phyloP scores from a whole-genome alignment of 208 protist genomes.

The Wallacemonas collosoma region DNA sequence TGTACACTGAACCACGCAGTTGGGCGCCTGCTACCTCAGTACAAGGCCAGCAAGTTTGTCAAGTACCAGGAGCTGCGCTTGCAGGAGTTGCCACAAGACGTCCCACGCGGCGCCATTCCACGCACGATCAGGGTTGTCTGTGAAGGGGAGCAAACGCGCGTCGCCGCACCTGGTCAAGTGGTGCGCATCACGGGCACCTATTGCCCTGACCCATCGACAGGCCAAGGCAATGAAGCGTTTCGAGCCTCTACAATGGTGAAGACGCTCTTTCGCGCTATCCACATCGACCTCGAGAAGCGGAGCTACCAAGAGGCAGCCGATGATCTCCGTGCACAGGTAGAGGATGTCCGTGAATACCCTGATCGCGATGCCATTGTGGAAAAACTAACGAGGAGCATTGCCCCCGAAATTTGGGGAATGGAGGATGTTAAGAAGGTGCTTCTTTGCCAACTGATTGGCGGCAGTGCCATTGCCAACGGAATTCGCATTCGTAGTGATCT shows the following conservation, averaged over 20 bases:
- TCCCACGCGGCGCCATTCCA: conserved; percentile 86
- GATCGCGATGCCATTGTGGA: conserved; percentile 94
- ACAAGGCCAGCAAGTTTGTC: conserved; percentile 87
- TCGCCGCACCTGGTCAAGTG: conserved; percentile 80
- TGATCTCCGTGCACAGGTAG: conserved; percentile 66
- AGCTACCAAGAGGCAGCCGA: conserved; percentile 84
- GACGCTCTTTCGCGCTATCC: conserved; percentile 74
- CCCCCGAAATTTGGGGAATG: conserved; percentile 98
- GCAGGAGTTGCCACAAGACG: conserved; percentile 88
- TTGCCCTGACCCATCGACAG: conserved; percentile 81
- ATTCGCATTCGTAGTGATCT: conserved; percentile 97
- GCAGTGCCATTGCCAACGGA: conserved; percentile 96
- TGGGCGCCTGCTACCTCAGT: conserved; percentile 79
- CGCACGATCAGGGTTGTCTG: conserved; percentile 85
- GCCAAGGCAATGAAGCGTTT: conserved; percentile 83
- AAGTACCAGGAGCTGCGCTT: conserved; percentile 89
- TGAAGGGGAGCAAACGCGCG: conserved; percentile 82
- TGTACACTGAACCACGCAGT: conserved; percentile 86
- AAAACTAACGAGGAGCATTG: conserved; percentile 95
- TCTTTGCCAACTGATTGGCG: conserved; percentile 98
- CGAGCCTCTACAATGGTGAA: conserved; percentile 87
- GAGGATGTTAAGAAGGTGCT: conserved; percentile 99
- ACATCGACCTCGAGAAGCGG: conserved; percentile 83
- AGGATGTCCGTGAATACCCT: conserved; percentile 73
- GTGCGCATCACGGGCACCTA: conserved; percentile 83